Evolutionary conservation across 1,284 basidiomycete genomes (phyloP).

Genomic region (Tausonia pullulans): DNA sequence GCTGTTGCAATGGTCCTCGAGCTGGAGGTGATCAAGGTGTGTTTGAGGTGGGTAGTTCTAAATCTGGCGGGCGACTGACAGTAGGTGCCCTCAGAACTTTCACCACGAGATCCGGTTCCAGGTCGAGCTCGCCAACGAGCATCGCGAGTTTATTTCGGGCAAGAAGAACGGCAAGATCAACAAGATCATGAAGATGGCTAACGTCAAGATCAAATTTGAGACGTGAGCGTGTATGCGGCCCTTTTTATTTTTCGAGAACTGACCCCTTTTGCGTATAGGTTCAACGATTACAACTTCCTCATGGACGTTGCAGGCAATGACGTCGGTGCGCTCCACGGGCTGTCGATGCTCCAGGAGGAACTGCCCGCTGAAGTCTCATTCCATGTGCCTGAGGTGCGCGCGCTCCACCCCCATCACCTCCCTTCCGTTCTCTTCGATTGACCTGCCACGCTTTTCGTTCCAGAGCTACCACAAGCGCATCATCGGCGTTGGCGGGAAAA

Average conservation of each 20-base stretch:
- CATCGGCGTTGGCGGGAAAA: constrained; percentile 95
- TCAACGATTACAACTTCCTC: constrained; percentile 93
- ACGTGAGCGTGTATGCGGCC: constrained; percentile 40
- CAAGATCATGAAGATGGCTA: constrained; percentile 93
- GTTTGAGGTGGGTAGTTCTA: constrained; percentile 2
- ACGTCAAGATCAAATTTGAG: constrained; percentile 98
- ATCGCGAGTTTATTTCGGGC: constrained; percentile 94
- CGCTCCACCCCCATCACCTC: no score
- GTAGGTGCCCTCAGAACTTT: constrained; percentile 49
- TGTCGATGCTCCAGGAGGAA: constrained; percentile 87
- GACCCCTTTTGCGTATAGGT: no score
- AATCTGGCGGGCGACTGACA: background rate
- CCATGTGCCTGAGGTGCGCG: constrained; percentile 71
- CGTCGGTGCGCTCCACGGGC: constrained; percentile 69
- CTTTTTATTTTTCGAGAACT: constrained; percentile 32
- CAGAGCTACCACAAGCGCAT: constrained; percentile 92
- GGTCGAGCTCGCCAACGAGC: constrained; percentile 94
- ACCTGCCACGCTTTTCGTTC: no score
- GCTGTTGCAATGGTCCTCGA: constrained; percentile 82
- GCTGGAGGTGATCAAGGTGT: constrained; percentile 76
- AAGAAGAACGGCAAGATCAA: constrained; percentile 99
- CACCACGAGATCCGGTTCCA: constrained; percentile 98
- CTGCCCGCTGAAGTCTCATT: constrained; percentile 98
- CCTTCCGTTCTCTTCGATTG: no score
- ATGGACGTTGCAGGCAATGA: constrained; percentile 85